Evolutionary conservation across 2,329 filamentous ascomycete genomes (phyloP), one percentile per base, ranked within the genome.

Genomic region (Emydomyces testavorans): DNA sequence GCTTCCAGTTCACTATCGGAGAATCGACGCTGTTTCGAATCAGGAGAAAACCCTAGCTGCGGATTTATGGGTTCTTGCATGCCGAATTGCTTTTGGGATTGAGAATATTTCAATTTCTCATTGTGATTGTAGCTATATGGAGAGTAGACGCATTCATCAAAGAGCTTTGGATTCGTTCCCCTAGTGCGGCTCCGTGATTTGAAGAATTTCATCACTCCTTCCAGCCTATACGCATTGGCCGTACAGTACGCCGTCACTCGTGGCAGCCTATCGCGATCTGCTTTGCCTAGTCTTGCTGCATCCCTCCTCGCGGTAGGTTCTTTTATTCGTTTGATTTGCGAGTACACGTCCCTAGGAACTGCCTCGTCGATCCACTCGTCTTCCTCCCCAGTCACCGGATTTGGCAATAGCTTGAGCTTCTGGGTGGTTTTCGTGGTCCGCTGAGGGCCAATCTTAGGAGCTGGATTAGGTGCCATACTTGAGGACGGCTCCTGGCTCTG

Each of bases 141-240:
- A 8, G 90, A 87, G 67, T 98, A 98, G 57, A 98, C 87, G 65
- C 92, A 98, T 66, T 98, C 92, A 63, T 98, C 92, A 57, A 95
- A 95, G 50, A 92, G 70, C 66, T 95, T 96, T 1, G 92, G 90
- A 51, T 80, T 84, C 13, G 89, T 80, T 15, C 86, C 85, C 57
- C 85, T 78, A 26, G 78, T 78, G 65, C 85, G 86, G 38, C 78
- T 77, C 50, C 85, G 77, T 24, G 87, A 85, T 64, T 98, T 98
- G 53, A 98, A 70, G 61, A 90, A 98, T 37, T 83, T 82, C 78
- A 94, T 85, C 52, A 96, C 70, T 2, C 82, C 82, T 29, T 96
- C 90, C 69, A 95, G 80, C 57, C 90, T 80, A 66, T 96, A 96
- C 45, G 82, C 83, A 61, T 87, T 88, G 8, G 92, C 88, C 0